phyloP scores from a whole-genome alignment of 805 yeast species.

The Middelhovenomyces tepae region DNA sequence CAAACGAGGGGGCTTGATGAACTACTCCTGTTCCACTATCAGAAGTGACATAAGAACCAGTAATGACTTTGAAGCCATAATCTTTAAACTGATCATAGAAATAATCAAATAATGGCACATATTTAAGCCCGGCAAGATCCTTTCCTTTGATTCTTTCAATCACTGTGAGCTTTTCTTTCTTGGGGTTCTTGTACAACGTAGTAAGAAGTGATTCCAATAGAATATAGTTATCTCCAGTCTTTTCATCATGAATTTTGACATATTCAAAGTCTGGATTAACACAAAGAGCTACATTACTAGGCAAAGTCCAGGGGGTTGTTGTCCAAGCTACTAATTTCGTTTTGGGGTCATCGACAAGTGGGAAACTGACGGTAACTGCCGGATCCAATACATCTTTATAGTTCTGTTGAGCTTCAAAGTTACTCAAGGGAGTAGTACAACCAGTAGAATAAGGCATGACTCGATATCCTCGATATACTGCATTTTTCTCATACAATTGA shows the following conservation, averaged over 20 bases:
- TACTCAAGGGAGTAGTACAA: conserved; percentile 89
- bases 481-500: conserved; percentile 72
- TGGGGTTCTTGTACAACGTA: conserved; percentile 89
- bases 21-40: conserved; percentile 99
- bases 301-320: conserved; percentile 99
- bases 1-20: conserved; percentile 97
- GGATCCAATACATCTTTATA: conserved; percentile 97
- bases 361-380: conserved; percentile 88
- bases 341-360: conserved; percentile 67
- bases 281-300: conserved; percentile 85
- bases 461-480: conserved; percentile 89
- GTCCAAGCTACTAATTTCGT: conserved; percentile 95
- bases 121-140: conserved; percentile 69
- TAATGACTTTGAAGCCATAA: conserved; percentile 68
- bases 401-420: conserved; percentile 97
- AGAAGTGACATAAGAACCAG: conserved; percentile 75
- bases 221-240: conserved; percentile 69
- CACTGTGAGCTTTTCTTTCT: conserved; percentile 74
- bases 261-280: conserved; percentile 89
- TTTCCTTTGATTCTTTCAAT: conserved; percentile 75
- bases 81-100: conserved; percentile 69
- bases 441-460: conserved; percentile 99
- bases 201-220: conserved; percentile 75
- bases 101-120: conserved; percentile 76
- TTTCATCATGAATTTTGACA: conserved; percentile 86